Evolutionary conservation across 1,139 yeast species (phyloP), one percentile per base, ranked within the genome.

Genomic region (Lodderomyces jiufengensis): DNA sequence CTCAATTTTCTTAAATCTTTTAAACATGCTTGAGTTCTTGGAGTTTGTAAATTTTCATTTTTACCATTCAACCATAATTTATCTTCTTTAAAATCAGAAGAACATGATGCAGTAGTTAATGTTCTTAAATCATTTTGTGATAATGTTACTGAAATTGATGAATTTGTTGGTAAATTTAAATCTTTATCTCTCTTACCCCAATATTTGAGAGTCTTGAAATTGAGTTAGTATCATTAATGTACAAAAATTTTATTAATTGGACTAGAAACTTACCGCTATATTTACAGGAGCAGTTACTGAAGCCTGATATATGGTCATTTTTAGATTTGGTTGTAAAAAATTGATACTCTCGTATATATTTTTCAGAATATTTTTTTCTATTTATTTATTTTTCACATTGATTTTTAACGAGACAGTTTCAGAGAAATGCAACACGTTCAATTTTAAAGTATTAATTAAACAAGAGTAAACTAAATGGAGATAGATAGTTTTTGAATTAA

Each of bases 211-310:
- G 97, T 90, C 84, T 79, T 42, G 9, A 31, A 26, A n/a, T 18
- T 2, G 54, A 57, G 64, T 54, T 23, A 31, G 40, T 27, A 26
- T n/a, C n/a, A n/a, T n/a, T n/a, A n/a, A n/a, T n/a, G n/a, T n/a
- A n/a, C n/a, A n/a, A n/a, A n/a, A n/a, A n/a, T n/a, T n/a, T n/a
- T n/a, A n/a, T n/a, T n/a, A n/a, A n/a, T n/a, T n/a, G n/a, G n/a
- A n/a, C n/a, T n/a, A n/a, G n/a, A n/a, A n/a, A 75, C 84, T 44
- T 75, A 80, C 86, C 27, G 98, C 98, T 59, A 92, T 92, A 60
- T 92, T 92, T 39, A 92, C 98, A 11, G 98, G 98, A 3, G 98
- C 98, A 27, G 97, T 88, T 33, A 86, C 82, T 9, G 95, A 79
- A 9, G 95, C 92, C 36, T 78, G 63, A 58, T 77, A 76, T 34